Evolutionary conservation across 495 filamentous ascomycete species (phyloP), one percentile per base, ranked within the genome.

Genomic region (Amphirosellinia nigrospora): DNA sequence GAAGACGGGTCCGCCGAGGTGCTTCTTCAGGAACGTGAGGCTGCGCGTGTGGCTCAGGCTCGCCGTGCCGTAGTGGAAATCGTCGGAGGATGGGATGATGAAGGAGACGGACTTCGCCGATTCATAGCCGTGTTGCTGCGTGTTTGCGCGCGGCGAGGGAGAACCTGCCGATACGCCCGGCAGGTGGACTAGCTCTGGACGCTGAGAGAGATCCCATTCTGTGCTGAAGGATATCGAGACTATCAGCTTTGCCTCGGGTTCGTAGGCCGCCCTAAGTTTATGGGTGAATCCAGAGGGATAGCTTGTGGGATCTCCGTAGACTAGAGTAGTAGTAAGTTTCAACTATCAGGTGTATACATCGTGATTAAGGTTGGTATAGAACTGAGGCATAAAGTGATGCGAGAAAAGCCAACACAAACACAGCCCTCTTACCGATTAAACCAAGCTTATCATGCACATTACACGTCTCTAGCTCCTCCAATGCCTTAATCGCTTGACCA

Each of bases 1-100:
- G 68, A 90, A 89, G 69, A 79, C 81, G 1, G 87, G 87, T 0
- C 86, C 87, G 11, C 75, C 76, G 11, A 86, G 70, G 45, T 82
- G 74, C n/a, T 81, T 77, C 71, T 87, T 87, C 1, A 89, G 70
- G 71, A 88, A 88, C 3, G 78, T 38, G 11, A 89, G 76, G 46
- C 73, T 82, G 1, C 87, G 78, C 36, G 87, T 86, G 77, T 89
- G 87, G 9, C 84, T 77, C 3, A 88, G 71, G 7, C 77, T 69
- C 16, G 83, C 84, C 0, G 80, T 63, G 19, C 71, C 70, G 32
- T 78, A 62, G 50, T 79, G 73, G 71, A 83, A 88, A 45, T 79
- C 63, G 4, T 67, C 26, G 32, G 84, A 76, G 0, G 76, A 71
- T 8, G 87, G 86, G 28, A 85, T 70, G 28, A 78, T 70, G 73